Percentiles rank a stretch among this genome's conserved stretches.
Evolutionary conservation across 208 protist species (phyloP).

Genomic region (Trypanosoma avium): DNA sequence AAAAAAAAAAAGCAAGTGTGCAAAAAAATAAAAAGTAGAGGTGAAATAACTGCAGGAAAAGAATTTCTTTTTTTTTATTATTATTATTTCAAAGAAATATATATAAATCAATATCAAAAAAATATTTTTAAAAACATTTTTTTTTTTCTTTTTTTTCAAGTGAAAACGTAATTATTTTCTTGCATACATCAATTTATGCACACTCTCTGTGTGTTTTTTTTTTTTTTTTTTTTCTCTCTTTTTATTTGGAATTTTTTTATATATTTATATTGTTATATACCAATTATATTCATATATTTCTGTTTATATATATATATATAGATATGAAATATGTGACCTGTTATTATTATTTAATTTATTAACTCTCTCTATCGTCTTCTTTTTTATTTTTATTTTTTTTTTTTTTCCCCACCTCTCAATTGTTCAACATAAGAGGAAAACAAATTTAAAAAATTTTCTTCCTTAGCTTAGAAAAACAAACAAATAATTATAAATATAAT

Average conservation of each 20-base stretch:
- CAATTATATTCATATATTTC: neutral
- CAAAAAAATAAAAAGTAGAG: neutral
- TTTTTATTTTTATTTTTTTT: conserved; percentile 5
- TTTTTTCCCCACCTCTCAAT: conserved; percentile 26
- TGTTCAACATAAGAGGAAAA: too few relatives aligned
- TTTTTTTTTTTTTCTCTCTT: conserved; percentile 13
- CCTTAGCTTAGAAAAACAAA: too few relatives aligned
- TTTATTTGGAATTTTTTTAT: too few relatives aligned
- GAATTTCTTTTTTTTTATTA: conserved; percentile 10
- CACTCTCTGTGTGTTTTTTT: conserved; percentile 15
- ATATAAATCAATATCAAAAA: too few relatives aligned
- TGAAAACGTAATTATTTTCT: too few relatives aligned
- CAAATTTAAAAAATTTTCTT: too few relatives aligned
- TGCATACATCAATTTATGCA: neutral
- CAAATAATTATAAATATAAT: too few relatives aligned
- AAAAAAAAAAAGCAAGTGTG: neutral
- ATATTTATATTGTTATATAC: neutral
- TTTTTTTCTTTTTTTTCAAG: neutral
- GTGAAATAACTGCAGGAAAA: conserved; percentile 4
- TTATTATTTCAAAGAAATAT: too few relatives aligned
- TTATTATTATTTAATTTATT: too few relatives aligned
- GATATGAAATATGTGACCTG: too few relatives aligned
- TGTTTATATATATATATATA: too few relatives aligned
- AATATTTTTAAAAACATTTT: neutral
- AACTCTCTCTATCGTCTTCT: too few relatives aligned